These are phyloP conservation scores for Hemileia vastatrix DNA, from an alignment of 1,284 basidiomycete species.

Conservation along the genomic window DNA sequence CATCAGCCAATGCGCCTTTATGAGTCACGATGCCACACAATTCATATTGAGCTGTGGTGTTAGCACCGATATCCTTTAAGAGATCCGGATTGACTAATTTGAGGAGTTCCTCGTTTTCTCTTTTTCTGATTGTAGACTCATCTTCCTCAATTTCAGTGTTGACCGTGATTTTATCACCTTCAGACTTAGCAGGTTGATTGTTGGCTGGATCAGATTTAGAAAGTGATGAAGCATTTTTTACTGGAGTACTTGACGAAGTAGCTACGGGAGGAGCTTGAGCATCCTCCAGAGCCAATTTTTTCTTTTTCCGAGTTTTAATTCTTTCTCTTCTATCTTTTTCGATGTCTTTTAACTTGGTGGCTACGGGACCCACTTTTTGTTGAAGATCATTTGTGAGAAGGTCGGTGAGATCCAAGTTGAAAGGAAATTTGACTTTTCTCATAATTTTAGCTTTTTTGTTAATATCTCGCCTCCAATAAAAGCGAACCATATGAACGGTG, in stretches of 20 bases:
- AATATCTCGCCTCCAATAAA: slow-evolving; percentile 88
- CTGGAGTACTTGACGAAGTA: slow-evolving; percentile 1
- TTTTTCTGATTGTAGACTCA: slow-evolving; percentile 45
- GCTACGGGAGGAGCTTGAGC: slow-evolving; percentile 3
- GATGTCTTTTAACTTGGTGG: slow-evolving; percentile 62
- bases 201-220: too few species aligned
- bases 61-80: slow-evolving; percentile 61
- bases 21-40: slow-evolving; percentile 87
- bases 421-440: slow-evolving; percentile 89
- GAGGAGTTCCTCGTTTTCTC: slow-evolving; percentile 58
- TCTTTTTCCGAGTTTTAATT: slow-evolving; percentile 66
- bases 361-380: slow-evolving; percentile 51
- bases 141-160: slow-evolving; percentile 27
- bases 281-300: slow-evolving; percentile 50
- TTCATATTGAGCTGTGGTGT: slow-evolving; percentile 68
- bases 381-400: slow-evolving; percentile 70
- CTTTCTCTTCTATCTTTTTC: slow-evolving; percentile 77
- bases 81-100: slow-evolving; percentile 57
- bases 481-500: slow-evolving; percentile 85
- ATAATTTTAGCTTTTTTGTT: slow-evolving; percentile 85
- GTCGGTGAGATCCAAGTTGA: slow-evolving; percentile 73
- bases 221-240: too few species aligned
- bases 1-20: slow-evolving; percentile 88
- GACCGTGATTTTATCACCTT: too few species aligned
- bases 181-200: slow-evolving; percentile 29